These are phyloP conservation scores for Microbotryomycetes sp. DNA, from an alignment of 1,284 basidiomycete species.

Conservation along the genomic window DNA sequence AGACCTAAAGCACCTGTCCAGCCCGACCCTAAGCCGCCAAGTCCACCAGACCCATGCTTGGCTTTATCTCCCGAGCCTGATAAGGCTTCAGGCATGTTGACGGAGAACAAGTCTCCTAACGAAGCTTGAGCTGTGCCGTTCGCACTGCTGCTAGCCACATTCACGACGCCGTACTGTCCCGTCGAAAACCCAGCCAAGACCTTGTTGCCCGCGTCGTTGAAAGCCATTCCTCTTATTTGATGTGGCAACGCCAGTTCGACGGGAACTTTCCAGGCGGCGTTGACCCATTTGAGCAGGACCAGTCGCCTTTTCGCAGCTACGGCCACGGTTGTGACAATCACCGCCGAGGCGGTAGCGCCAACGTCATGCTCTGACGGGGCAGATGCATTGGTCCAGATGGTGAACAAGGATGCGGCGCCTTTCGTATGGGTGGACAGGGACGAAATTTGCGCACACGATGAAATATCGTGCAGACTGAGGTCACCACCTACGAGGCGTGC, in stretches of 20 bases:
- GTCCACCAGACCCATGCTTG: slow-evolving; percentile 7
- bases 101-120: slow-evolving; percentile 28
- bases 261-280: slow-evolving; percentile 67
- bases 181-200: slow-evolving; percentile 64
- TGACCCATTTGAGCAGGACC: slow-evolving; percentile 73
- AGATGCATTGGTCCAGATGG: slow-evolving; percentile 6
- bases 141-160: neutral
- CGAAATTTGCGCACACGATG: slow-evolving; percentile 14
- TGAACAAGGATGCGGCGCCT: slow-evolving; percentile 8
- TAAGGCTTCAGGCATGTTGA: slow-evolving; percentile 4
- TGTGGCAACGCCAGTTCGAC: slow-evolving; percentile 75
- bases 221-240: slow-evolving; percentile 36
- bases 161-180: slow-evolving; percentile 67
- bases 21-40: slow-evolving; percentile 11
- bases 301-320: slow-evolving; percentile 80
- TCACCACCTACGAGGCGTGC: slow-evolving; percentile 12
- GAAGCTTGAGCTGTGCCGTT: neutral
- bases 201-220: slow-evolving; percentile 36
- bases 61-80: slow-evolving; percentile 9
- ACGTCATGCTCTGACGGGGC: neutral
- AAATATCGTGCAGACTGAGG: slow-evolving; percentile 16
- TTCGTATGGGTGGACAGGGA: slow-evolving; percentile 16
- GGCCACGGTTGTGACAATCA: slow-evolving; percentile 62
- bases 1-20: no score
- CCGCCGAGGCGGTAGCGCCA: neutral